Percentiles rank a stretch among this genome's conserved stretches.
These are phyloP conservation scores for Diphasiastrum complanatum DNA, from an alignment of 83 land plant genomes.

Conservation along the genomic window DNA sequence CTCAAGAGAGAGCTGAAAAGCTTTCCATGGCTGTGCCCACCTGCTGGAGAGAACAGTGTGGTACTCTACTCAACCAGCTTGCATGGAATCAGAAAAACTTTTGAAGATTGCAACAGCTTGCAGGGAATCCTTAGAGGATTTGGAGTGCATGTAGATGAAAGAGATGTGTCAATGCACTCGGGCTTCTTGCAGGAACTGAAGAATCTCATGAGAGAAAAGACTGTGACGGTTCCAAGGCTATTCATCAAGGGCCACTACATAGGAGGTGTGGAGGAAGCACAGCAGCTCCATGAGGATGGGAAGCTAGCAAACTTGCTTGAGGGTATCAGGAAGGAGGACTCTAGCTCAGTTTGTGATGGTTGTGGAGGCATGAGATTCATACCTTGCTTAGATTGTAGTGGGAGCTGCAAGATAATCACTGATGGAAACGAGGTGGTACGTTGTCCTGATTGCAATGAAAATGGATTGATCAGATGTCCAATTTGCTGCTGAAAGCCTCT, in stretches of 20 bases:
- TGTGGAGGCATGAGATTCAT: constrained; percentile 13
- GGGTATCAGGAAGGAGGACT: background rate
- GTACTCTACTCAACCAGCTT: constrained; percentile 51
- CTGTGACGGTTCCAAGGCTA: constrained; percentile 1
- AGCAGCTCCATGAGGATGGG: background rate
- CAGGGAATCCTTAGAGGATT: constrained; percentile 33
- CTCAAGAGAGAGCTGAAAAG: no score
- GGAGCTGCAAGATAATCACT: constrained; percentile 4
- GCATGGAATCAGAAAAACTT: constrained; percentile 55
- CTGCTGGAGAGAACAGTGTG: constrained; percentile 26
- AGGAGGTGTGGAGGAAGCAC: constrained; percentile 13
- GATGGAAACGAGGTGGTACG: background rate
- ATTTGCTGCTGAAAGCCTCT: no score
- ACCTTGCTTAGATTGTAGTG: constrained; percentile 8
- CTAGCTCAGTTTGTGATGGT: constrained; percentile 1
- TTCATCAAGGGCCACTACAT: constrained; percentile 10
- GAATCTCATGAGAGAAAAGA: background rate
- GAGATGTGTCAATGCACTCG: constrained; percentile 59
- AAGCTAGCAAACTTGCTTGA: background rate
- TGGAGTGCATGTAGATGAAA: constrained; percentile 41
- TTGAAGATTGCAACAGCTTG: constrained; percentile 49
- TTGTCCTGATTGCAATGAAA: background rate
- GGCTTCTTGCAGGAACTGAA: constrained; percentile 41
- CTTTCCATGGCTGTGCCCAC: no score
- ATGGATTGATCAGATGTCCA: no score